Conservation (phyloP, 2,329 filamentous ascomycete genomes). For the Gnomoniopsis smithogilvyi region DNA sequence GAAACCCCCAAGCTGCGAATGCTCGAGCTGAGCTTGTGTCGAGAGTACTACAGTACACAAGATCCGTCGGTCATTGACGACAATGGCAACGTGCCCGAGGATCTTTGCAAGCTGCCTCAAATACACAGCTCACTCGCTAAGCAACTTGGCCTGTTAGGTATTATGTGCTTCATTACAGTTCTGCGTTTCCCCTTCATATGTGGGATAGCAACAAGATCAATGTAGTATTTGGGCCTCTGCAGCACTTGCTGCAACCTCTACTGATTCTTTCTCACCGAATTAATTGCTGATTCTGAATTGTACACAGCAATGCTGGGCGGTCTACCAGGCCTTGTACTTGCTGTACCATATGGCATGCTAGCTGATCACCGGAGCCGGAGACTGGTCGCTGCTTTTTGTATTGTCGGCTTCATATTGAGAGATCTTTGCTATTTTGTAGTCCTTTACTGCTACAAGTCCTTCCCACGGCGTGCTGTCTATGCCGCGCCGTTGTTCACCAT, state of each 20-base stretch:
- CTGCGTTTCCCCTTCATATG: not conserved
- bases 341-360: constrained; percentile 16
- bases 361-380: constrained; percentile 11
- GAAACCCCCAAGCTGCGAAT: constrained; percentile 15
- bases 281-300: not conserved
- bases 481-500: constrained; percentile 10
- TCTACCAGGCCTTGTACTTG: constrained; percentile 11
- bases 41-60: constrained; percentile 10
- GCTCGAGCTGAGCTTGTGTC: constrained; percentile 15
- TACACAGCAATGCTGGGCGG: constrained; percentile 3
- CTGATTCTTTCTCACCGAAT: constrained; percentile 4
- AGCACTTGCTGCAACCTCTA: not conserved
- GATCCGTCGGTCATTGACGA: constrained; percentile 9
- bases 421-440: constrained; percentile 7
- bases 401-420: constrained; percentile 7
- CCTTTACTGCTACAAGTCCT: constrained; percentile 11
- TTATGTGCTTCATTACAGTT: not conserved
- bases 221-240: too few species aligned
- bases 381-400: constrained; percentile 1
- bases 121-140: constrained; percentile 13
- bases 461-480: constrained; percentile 8
- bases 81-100: constrained; percentile 11
- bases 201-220: too few species aligned
- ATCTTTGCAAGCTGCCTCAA: constrained; percentile 10
- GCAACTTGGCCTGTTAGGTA: not conserved